A percentile compares a stretch with the other conserved stretches of the same genome.
Conservation (phyloP, 2,329 filamentous ascomycete species). For the Aspergillus hortae region DNA sequence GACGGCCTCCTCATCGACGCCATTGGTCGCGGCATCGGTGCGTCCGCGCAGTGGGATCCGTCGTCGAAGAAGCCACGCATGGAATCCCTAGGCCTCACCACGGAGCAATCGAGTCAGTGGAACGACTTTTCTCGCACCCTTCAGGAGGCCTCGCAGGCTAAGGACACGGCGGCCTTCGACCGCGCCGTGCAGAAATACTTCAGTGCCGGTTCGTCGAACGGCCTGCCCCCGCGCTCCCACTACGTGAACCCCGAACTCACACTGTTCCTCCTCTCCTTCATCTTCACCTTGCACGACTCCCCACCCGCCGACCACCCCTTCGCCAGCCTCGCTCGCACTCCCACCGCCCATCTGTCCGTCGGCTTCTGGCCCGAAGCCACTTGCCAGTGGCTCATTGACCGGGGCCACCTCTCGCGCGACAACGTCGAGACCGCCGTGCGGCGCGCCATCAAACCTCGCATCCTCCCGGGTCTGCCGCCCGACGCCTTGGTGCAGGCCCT, state of each 20-base stretch:
- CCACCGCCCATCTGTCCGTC: slow-evolving; percentile 27
- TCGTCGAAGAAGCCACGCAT: slow-evolving; percentile 27
- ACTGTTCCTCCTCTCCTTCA: slow-evolving; percentile 36
- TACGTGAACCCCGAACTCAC: slow-evolving; percentile 36
- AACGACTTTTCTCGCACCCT: slow-evolving; percentile 28
- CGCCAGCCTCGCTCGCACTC: slow-evolving; percentile 10
- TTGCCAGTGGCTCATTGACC: slow-evolving; percentile 40
- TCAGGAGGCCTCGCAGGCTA: slow-evolving; percentile 23
- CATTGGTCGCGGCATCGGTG: slow-evolving; percentile 40
- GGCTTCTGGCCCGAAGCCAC: slow-evolving; percentile 36
- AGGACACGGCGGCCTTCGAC: slow-evolving; percentile 33
- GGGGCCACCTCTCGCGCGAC: slow-evolving; percentile 35
- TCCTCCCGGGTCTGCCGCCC: slow-evolving; percentile 35
- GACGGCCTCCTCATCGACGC: slow-evolving; percentile 42
- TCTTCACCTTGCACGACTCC: slow-evolving; percentile 29
- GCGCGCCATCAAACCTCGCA: slow-evolving; percentile 29
- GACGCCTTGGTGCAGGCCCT: slow-evolving; percentile 40
- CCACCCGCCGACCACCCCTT: slow-evolving; percentile 19
- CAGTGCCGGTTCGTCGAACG: slow-evolving; percentile 17
- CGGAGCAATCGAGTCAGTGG: slow-evolving; percentile 34
- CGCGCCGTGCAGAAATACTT: slow-evolving; percentile 30
- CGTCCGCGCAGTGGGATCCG: slow-evolving; percentile 26
- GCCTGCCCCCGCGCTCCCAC: slow-evolving; percentile 20
- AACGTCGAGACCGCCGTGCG: slow-evolving; percentile 41
- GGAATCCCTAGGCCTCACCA: slow-evolving; percentile 31